Conservation (phyloP, 192 early-diverging fungal genomes). For the Rhizophagus clarus region DNA sequence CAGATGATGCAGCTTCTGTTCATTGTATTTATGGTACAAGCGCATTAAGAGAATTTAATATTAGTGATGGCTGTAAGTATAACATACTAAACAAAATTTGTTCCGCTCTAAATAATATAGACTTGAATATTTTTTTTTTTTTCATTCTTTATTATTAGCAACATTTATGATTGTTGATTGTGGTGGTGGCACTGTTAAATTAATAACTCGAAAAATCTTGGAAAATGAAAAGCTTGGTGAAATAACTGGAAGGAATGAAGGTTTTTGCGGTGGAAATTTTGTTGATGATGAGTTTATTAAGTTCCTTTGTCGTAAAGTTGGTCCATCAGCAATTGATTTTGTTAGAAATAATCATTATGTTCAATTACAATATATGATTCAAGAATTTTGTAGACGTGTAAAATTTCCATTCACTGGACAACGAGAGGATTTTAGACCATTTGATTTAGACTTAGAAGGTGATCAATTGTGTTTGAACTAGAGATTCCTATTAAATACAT, state of each 20-base stretch:
- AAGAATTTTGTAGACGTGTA: no score
- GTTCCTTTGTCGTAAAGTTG: conserved; percentile 11
- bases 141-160: conserved; percentile 29
- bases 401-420: conserved; percentile 3
- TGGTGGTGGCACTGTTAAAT: conserved; percentile 59
- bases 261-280: conserved; percentile 9
- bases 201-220: conserved; percentile 37
- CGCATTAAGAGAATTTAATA: no score
- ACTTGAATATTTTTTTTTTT: no score
- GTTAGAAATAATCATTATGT: neutral
- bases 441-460: conserved; percentile 7
- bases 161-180: conserved; percentile 61
- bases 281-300: conserved; percentile 21
- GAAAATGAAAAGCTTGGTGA: neutral
- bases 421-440: neutral
- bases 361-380: conserved; percentile 15
- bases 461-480: no score
- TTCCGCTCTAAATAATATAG: no score
- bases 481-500: no score
- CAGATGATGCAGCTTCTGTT: no score
- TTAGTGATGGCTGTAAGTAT: neutral
- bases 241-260: neutral
- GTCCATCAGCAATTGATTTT: neutral
- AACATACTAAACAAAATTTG: no score
- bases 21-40: no score